phyloP scores from a whole-genome alignment of 371 early-diverging fungal genomes.

The Mycotypha africana region DNA sequence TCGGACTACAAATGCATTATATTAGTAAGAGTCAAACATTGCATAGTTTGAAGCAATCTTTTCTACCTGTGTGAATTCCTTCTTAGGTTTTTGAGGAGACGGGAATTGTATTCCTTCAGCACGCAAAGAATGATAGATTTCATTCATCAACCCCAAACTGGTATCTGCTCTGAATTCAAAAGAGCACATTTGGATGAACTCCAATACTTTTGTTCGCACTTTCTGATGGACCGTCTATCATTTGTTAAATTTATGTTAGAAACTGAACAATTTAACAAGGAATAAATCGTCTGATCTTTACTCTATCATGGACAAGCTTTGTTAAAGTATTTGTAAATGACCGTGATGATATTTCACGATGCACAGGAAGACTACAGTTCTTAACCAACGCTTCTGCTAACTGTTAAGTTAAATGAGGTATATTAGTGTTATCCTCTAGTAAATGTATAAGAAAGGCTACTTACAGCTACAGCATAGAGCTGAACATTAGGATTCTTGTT shows the following conservation, averaged over 20 bases:
- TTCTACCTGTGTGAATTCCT: conserved; percentile 56
- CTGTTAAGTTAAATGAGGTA: conserved; percentile 17
- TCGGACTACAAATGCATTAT: conserved; percentile 39
- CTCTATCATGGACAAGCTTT: conserved; percentile 69
- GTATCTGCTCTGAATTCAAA: conserved; percentile 80
- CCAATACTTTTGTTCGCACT: conserved; percentile 75
- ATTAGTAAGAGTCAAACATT: neutral
- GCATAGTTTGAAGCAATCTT: neutral
- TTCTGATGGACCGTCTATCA: conserved; percentile 64
- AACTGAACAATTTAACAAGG: neutral
- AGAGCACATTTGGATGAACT: conserved; percentile 88
- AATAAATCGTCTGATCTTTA: conserved; percentile 13
- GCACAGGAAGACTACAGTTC: conserved; percentile 79
- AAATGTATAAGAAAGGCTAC: neutral
- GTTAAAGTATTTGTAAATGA: conserved; percentile 80
- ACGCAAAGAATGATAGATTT: conserved; percentile 68
- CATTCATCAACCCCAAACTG: conserved; percentile 80
- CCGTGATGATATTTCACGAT: conserved; percentile 82
- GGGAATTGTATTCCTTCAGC: conserved; percentile 70
- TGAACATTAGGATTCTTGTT: conserved; percentile 86
- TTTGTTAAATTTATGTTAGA: neutral
- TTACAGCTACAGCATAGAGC: conserved; percentile 70
- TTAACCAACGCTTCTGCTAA: conserved; percentile 84
- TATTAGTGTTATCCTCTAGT: neutral
- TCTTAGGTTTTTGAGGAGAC: conserved; percentile 77